phyloP scores from a whole-genome alignment of 1,284 basidiomycete genomes.

The Rhodotorula sp. region DNA sequence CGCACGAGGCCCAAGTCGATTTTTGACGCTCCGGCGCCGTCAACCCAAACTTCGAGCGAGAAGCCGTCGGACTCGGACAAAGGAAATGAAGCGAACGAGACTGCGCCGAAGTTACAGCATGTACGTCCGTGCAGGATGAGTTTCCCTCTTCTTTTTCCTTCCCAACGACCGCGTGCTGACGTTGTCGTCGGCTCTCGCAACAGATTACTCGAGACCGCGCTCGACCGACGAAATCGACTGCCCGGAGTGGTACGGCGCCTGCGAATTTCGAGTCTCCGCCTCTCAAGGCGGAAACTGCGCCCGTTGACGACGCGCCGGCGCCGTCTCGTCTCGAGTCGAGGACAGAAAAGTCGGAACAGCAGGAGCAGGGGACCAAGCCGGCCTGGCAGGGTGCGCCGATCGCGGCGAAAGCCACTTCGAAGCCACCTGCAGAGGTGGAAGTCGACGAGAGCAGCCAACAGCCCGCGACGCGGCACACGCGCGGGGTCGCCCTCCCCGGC shows the following conservation, averaged over 20 bases:
- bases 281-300: too few relatives aligned
- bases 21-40: not conserved
- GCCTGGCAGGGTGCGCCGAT: slow-evolving; percentile 24
- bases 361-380: slow-evolving; percentile 13
- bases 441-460: not conserved
- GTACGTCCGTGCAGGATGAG: not conserved
- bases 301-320: not conserved
- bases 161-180: not conserved
- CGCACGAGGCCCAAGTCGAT: not conserved
- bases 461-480: slow-evolving; percentile 12
- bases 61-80: not conserved
- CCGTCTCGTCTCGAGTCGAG: too few relatives aligned
- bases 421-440: not conserved
- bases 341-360: too few relatives aligned
- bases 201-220: slow-evolving; percentile 9
- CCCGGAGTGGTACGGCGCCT: not conserved
- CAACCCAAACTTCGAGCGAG: not conserved
- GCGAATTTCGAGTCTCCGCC: too few relatives aligned
- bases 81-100: not conserved
- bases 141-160: not conserved
- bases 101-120: not conserved
- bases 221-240: slow-evolving; percentile 19
- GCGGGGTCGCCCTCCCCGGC: slow-evolving; percentile 35
- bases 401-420: slow-evolving; percentile 1
- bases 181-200: too few relatives aligned